A percentile compares a stretch with the other conserved stretches of the same genome.
Evolutionary conservation across 805 yeast genomes (phyloP).

Genomic region (Cyberlindnera suaveolens): DNA sequence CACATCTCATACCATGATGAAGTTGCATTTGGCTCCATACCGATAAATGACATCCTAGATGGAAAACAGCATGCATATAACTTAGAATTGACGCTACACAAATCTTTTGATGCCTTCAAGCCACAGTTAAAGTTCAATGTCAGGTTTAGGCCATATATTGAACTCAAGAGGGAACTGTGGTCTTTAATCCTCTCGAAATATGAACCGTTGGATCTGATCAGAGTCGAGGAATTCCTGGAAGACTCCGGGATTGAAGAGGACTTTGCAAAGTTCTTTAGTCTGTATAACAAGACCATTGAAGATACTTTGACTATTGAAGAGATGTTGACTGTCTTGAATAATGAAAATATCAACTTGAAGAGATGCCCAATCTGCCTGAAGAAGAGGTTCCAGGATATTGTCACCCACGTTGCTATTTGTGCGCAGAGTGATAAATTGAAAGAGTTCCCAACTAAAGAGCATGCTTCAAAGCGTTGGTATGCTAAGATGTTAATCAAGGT

Average conservation of each 20-base stretch:
- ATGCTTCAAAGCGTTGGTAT: slow-evolving; percentile 88
- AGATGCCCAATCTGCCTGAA: slow-evolving; percentile 85
- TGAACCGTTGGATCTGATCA: slow-evolving; percentile 41
- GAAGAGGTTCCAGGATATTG: slow-evolving; percentile 59
- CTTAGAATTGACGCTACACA: slow-evolving; percentile 30
- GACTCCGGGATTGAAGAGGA: slow-evolving; percentile 18
- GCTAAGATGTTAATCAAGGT: slow-evolving; percentile 74
- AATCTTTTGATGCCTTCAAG: slow-evolving; percentile 24
- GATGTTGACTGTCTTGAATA: slow-evolving; percentile 45
- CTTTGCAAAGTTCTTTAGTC: slow-evolving; percentile 13
- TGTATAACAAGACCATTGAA: slow-evolving; percentile 17
- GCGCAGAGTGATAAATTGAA: slow-evolving; percentile 69
- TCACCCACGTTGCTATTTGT: slow-evolving; percentile 87
- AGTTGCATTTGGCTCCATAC: slow-evolving; percentile 61
- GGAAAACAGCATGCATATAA: slow-evolving; percentile 18
- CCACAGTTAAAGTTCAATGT: slow-evolving; percentile 57
- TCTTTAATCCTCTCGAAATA: slow-evolving; percentile 49
- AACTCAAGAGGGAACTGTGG: slow-evolving; percentile 68
- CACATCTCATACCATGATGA: slow-evolving; percentile 75
- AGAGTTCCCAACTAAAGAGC: slow-evolving; percentile 68
- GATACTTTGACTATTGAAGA: slow-evolving; percentile 48
- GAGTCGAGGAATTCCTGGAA: slow-evolving; percentile 39
- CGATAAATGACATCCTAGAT: slow-evolving; percentile 42
- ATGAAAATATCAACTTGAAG: slow-evolving; percentile 28
- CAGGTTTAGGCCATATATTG: slow-evolving; percentile 60